Base-by-base conservation (phyloP, 1,284 basidiomycete genomes). In the Naganishia albida region DNA sequence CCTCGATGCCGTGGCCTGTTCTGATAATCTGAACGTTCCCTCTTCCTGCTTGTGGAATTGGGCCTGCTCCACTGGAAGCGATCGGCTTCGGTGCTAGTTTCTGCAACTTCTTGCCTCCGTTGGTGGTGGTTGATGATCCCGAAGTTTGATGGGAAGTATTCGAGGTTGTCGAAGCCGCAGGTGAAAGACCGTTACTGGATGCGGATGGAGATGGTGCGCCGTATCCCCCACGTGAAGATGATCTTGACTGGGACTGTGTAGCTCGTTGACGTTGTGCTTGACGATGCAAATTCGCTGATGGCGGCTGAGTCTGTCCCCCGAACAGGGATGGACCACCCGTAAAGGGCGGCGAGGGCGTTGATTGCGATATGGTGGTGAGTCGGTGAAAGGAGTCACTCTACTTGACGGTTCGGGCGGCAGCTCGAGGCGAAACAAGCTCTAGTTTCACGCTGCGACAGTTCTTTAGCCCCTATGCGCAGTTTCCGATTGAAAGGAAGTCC, bases 311-410 rank as follows among this genome's bases (percentile, higher is more conserved):
- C 18, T 48, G 62, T 53, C 49, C 49, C 50, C 63, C 43, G 53
- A 10, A 10, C 18, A 48, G 52, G 40, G 50, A 46, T 28, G 62
- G 42, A 63, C 44, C 52, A 55, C 63, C 63, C 63, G 23, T 20
- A 50, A 55, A 64, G 52, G 63, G 63, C 52, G 63, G 63, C 16
- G 63, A 64, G 53, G 63, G 25, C 43, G 63, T 55, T 64, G 63
- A 42, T 28, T 55, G 43, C 52, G 63, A 48, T 55, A 64, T 64
- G 51, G 34, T 64, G 63, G 43, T n/a, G 43, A 46, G 34, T 60
- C 50, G 54, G 13, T 60, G 34, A 50, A 50, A 60, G 57, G 46
- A 50, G 34, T 26, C n/a, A 15, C 46, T 20, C 46, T 39, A 6
- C 20, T 38, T 1, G 52, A 40, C 20, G 39, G 23, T 40, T 38